Evolutionary conservation across 306 rosid species (phyloP).

Genomic region (Comarum palustre): DNA sequence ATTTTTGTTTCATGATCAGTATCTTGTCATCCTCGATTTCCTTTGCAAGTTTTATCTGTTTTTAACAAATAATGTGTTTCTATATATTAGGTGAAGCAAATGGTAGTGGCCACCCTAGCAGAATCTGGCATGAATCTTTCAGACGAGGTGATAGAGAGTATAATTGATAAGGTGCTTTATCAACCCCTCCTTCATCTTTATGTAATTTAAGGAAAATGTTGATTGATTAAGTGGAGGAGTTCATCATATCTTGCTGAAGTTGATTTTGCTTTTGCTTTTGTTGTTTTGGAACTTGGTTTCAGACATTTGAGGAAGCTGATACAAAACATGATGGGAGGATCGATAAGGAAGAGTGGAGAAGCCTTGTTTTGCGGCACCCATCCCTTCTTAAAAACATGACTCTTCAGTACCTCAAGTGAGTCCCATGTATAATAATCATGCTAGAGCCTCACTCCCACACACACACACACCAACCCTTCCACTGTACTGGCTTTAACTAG

Average conservation of each 20-base stretch:
- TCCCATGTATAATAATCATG: neutral
- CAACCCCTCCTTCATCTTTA: constrained; percentile 2
- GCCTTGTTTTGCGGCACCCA: constrained; percentile 84
- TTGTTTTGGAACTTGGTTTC: constrained; percentile 16
- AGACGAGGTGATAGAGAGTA: constrained; percentile 94
- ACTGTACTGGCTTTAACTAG: neutral
- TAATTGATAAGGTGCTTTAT: constrained; percentile 81
- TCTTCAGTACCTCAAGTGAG: constrained; percentile 95
- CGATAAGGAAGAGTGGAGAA: constrained; percentile 99
- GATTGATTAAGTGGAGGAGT: constrained; percentile 1
- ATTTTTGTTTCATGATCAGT: constrained; percentile 2
- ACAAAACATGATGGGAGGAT: constrained; percentile 96
- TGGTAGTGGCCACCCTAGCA: constrained; percentile 98
- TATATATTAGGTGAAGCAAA: constrained; percentile 81
- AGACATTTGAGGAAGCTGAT: constrained; percentile 99
- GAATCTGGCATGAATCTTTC: constrained; percentile 99
- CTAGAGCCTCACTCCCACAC: neutral
- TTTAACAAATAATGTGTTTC: constrained; percentile 10
- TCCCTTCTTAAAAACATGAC: constrained; percentile 97
- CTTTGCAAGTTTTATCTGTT: neutral
- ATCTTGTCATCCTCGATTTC: neutral
- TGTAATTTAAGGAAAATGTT: neutral
- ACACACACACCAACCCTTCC: neutral
- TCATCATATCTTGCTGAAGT: neutral
- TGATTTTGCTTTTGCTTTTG: neutral